Percentiles rank a stretch among this genome's conserved stretches.
Evolutionary conservation across 2,329 filamentous ascomycete genomes (phyloP).

Genomic region (Ustulina deusta): DNA sequence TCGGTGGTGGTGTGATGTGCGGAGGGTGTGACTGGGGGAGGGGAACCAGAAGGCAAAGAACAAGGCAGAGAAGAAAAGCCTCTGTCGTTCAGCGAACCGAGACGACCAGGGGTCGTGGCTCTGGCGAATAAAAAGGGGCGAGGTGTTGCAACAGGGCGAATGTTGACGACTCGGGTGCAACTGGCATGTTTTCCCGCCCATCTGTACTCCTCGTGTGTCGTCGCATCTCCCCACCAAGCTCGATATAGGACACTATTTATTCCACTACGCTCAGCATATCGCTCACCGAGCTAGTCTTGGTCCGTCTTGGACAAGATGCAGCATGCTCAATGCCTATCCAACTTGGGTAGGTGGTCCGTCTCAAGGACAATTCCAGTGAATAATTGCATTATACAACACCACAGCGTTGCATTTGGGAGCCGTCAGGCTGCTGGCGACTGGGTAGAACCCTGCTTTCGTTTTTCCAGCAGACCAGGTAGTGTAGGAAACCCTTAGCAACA

Average conservation of each 20-base stretch:
- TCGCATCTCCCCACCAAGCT: slow-evolving; percentile 7
- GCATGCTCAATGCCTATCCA: slow-evolving; percentile 17
- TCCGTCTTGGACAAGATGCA: neutral
- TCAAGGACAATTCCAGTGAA: neutral
- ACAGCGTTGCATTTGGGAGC: slow-evolving; percentile 21
- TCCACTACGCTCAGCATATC: too few species aligned
- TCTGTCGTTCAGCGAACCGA: slow-evolving; percentile 17
- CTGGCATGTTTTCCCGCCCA: neutral
- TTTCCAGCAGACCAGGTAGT: too few species aligned
- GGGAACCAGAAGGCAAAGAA: neutral
- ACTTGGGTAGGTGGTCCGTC: slow-evolving; percentile 9
- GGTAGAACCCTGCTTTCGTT: slow-evolving; percentile 13
- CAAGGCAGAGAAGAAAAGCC: neutral
- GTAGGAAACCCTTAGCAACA: neutral
- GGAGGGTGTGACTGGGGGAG: neutral
- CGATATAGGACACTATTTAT: too few species aligned
- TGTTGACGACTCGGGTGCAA: slow-evolving; percentile 9
- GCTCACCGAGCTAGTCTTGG: slow-evolving; percentile 26
- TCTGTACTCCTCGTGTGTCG: slow-evolving; percentile 8
- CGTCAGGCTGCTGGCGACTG: neutral
- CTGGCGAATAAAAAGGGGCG: slow-evolving; percentile 10
- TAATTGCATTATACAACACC: neutral
- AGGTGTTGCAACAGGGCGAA: slow-evolving; percentile 20
- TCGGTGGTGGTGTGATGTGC: slow-evolving; percentile 1
- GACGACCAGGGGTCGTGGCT: slow-evolving; percentile 2